Base-by-base conservation (phyloP, 805 yeast genomes). In the Monosporozyma aerobia region DNA sequence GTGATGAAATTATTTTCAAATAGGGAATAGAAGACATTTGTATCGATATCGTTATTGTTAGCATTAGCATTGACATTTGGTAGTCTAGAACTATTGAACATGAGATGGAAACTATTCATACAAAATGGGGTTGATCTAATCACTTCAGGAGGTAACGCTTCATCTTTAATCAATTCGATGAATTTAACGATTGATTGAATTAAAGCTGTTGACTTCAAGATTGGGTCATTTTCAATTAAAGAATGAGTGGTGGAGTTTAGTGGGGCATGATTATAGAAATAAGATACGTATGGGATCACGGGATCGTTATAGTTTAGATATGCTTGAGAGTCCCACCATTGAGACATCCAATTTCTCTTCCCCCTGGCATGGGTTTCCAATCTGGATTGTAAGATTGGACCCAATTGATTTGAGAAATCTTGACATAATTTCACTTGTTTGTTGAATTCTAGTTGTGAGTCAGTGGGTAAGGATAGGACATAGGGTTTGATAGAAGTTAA, bases 241-340 rank as follows among this genome's bases (percentile, higher is more conserved):
- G 70, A 68, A 57, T 81, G 62, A 7, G 63, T 57, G 14, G 56
- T 52, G 6, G 50, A 35, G 6, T 76, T 74, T 39, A 74, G 58
- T 61, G 87, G 92, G 68, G 80, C 84, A 73, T 92, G 96, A 51
- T 83, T 78, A 72, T 80, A 92, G 61, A 89, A 94, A 73, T 92
- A 92, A 22, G 96, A 86, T 39, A 89, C 96, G 65, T 83, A 90
- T 11, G 98, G 97, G 29, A 87, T 87, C n/a, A 92, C 87, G 0
- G 98, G 96, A 69, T 89, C 98, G 59, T 94, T 78, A 73, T 89
- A 90, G 43, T 85, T 82, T 74, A 92, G 75, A 71, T 92, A 92
- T 22, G 97, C 96, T 59, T 86, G 87, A 62, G 87, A 85, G 69
- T 92, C 96, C 99, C 99, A 92, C 77, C 85, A 89, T 55, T 80